Conservation (phyloP, 192 early-diverging fungal species). For the Paraglomus brasilianum region DNA sequence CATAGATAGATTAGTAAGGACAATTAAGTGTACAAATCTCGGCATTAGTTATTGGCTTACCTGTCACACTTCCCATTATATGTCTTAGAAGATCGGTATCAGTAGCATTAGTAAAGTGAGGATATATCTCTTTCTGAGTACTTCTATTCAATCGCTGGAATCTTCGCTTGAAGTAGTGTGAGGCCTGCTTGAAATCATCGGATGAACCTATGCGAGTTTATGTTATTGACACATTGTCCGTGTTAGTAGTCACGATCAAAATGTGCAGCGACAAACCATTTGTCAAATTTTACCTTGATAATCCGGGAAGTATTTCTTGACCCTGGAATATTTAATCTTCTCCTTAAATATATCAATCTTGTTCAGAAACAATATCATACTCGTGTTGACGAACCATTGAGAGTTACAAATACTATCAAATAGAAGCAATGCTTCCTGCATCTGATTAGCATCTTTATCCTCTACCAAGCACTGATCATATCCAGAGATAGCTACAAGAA, state of each 20-base stretch:
- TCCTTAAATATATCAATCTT: slow-evolving; percentile 61
- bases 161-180: slow-evolving; percentile 44
- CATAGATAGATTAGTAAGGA: too few species aligned
- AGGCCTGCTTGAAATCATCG: slow-evolving; percentile 34
- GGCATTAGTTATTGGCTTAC: too few species aligned
- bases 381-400: slow-evolving; percentile 58
- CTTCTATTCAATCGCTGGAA: slow-evolving; percentile 46
- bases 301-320: slow-evolving; percentile 54
- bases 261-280: background rate
- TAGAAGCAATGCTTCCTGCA: slow-evolving; percentile 60
- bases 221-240: too few species aligned
- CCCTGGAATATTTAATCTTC: slow-evolving; percentile 48
- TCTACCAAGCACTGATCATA: slow-evolving; percentile 61
- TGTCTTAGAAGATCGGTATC: slow-evolving; percentile 49
- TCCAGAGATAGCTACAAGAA: slow-evolving; percentile 59
- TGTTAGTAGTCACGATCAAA: background rate
- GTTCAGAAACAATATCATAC: slow-evolving; percentile 62
- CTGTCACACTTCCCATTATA: slow-evolving; percentile 45
- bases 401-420: slow-evolving; percentile 64
- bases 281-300: slow-evolving; percentile 47
- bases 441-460: slow-evolving; percentile 52
- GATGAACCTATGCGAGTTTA: slow-evolving; percentile 28
- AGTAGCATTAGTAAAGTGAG: slow-evolving; percentile 54
- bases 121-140: slow-evolving; percentile 50
- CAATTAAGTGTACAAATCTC: too few species aligned